phyloP scores from a whole-genome alignment of 805 yeast species.

The Candida tibetensis region DNA sequence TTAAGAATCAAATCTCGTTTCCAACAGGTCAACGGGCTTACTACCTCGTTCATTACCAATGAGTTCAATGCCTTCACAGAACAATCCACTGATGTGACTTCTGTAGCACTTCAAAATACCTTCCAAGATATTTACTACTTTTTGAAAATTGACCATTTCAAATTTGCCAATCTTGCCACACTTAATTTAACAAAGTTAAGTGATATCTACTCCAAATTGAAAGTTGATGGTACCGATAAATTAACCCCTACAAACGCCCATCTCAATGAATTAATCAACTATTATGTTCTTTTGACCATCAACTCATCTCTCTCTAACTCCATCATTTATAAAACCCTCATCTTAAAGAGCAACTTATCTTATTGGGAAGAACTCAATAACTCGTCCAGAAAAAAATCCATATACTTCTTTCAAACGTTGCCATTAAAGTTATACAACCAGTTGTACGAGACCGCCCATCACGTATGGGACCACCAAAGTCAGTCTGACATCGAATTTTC shows the following conservation, averaged over 20 bases:
- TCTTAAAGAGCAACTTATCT: conserved; percentile 28
- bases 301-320: conserved; percentile 30
- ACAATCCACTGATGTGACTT: not conserved
- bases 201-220: conserved; percentile 1
- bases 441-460: not conserved
- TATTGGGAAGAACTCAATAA: conserved; percentile 34
- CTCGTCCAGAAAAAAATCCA: conserved; percentile 23
- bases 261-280: conserved; percentile 17
- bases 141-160: conserved; percentile 19
- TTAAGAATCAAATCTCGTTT: conserved; percentile 21
- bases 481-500: conserved; percentile 7
- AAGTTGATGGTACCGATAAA: not conserved
- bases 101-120: conserved; percentile 1
- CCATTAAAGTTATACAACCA: conserved; percentile 23
- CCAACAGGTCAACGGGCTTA: conserved; percentile 18
- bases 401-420: conserved; percentile 34
- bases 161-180: conserved; percentile 6
- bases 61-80: conserved; percentile 11
- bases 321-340: conserved; percentile 32
- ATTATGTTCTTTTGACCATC: conserved; percentile 22
- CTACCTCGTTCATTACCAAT: conserved; percentile 21
- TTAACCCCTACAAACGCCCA: not conserved
- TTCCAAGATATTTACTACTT: conserved; percentile 24
- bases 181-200: conserved; percentile 6
- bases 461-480: conserved; percentile 3